A percentile compares a stretch with the other conserved stretches of the same genome.
These are phyloP conservation scores for Yamadazyma friedrichii DNA, from an alignment of 1,139 yeast species.

Conservation along the genomic window DNA sequence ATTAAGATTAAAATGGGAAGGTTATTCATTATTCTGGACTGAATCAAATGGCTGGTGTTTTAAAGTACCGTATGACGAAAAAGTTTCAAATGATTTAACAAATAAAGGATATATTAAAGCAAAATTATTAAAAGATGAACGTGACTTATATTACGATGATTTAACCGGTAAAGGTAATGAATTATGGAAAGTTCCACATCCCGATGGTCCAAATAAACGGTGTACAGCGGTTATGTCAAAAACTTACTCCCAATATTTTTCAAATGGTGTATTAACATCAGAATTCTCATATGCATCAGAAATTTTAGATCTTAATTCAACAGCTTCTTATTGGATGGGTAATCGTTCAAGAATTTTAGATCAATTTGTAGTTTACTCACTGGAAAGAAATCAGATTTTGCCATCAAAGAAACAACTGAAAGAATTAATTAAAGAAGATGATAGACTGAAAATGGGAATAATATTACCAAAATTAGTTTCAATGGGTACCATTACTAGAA, in stretches of 20 bases:
- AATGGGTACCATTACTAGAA: conserved; percentile 95
- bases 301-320: conserved; percentile 72
- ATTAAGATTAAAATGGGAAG: conserved; percentile 82
- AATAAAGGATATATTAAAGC: conserved; percentile 54
- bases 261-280: conserved; percentile 69
- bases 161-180: conserved; percentile 24
- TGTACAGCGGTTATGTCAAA: conserved; percentile 83
- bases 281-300: conserved; percentile 71
- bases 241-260: conserved; percentile 68
- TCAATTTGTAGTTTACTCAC: conserved; percentile 74
- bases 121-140: conserved; percentile 27
- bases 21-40: conserved; percentile 78
- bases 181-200: conserved; percentile 82
- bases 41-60: conserved; percentile 88
- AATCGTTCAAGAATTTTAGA: conserved; percentile 78
- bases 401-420: conserved; percentile 21
- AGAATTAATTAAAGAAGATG: conserved; percentile 3
- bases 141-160: conserved; percentile 21
- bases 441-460: conserved; percentile 48
- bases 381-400: conserved; percentile 6
- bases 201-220: conserved; percentile 74
- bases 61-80: conserved; percentile 46
- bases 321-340: conserved; percentile 92
- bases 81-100: conserved; percentile 37
- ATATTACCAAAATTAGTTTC: conserved; percentile 82